phyloP scores from a whole-genome alignment of 306 rosid genomes.

The Corylus avellana region DNA sequence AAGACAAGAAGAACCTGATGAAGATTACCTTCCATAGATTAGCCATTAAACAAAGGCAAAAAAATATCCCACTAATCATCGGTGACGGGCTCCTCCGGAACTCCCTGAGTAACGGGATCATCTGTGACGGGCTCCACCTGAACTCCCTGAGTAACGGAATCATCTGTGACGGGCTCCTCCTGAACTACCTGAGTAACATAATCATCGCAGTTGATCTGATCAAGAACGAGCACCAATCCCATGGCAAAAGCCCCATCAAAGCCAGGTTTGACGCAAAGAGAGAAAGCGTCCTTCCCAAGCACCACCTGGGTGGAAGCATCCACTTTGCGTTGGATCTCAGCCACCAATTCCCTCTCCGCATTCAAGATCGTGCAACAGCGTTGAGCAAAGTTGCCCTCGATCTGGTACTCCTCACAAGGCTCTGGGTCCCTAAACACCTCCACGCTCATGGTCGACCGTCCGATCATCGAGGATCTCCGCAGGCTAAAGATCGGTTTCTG shows the following conservation, averaged over 20 bases:
- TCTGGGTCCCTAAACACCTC: slow-evolving; percentile 52
- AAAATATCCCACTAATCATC: slow-evolving; percentile 21
- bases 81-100: slow-evolving; percentile 27
- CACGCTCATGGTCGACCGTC: slow-evolving; percentile 69
- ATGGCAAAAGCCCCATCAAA: slow-evolving; percentile 86
- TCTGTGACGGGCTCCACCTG: slow-evolving; percentile 20
- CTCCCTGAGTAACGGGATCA: no score
- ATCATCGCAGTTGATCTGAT: slow-evolving; percentile 74
- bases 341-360: slow-evolving; percentile 48
- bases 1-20: no score
- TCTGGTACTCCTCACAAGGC: slow-evolving; percentile 53
- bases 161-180: slow-evolving; percentile 20
- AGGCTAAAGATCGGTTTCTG: slow-evolving; percentile 73
- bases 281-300: slow-evolving; percentile 91
- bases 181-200: slow-evolving; percentile 23
- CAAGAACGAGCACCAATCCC: slow-evolving; percentile 82
- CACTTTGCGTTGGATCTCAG: slow-evolving; percentile 87
- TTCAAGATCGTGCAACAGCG: slow-evolving; percentile 63
- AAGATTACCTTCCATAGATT: no score
- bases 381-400: slow-evolving; percentile 76
- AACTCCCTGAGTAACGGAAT: no score
- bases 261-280: slow-evolving; percentile 66
- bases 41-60: no score
- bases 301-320: slow-evolving; percentile 73
- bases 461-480: slow-evolving; percentile 80